Conservation (phyloP, 805 yeast species). For the Wickerhamomyces ciferrii region DNA sequence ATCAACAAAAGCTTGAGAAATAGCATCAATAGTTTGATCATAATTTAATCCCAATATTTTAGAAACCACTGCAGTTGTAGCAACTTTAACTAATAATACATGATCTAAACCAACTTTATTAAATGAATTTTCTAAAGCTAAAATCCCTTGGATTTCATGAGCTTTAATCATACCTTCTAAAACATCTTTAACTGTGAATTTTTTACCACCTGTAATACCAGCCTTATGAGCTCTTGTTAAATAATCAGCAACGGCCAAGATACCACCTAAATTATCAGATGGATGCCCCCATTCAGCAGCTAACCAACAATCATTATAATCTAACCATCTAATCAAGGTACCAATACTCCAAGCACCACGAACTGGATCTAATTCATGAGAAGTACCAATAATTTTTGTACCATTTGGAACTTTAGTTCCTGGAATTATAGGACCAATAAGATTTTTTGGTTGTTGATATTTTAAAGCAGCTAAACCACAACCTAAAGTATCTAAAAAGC, state of each 20-base stretch:
- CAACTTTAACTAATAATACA: constrained; percentile 52
- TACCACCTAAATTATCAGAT: constrained; percentile 55
- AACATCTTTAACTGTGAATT: constrained; percentile 43
- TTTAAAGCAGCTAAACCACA: constrained; percentile 57
- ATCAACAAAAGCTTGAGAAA: constrained; percentile 58
- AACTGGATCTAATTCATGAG: constrained; percentile 45
- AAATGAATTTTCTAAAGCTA: constrained; percentile 56
- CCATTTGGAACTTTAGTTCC: constrained; percentile 53
- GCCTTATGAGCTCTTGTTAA: constrained; percentile 40
- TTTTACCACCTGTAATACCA: constrained; percentile 32
- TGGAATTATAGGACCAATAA: constrained; percentile 54
- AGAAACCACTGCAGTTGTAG: constrained; percentile 56
- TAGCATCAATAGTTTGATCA: constrained; percentile 48
- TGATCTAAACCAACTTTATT: constrained; percentile 57
- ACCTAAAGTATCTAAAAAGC: constrained; percentile 53
- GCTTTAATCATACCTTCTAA: constrained; percentile 57
- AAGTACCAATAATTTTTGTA: constrained; percentile 49
- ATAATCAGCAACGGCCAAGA: constrained; percentile 53
- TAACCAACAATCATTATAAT: constrained; percentile 60
- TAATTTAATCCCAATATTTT: constrained; percentile 44
- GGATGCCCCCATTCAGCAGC: constrained; percentile 75
- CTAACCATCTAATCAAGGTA: constrained; percentile 54
- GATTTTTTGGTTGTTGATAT: constrained; percentile 40
- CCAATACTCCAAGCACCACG: constrained; percentile 57
- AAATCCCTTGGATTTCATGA: constrained; percentile 56